Base-by-base conservation (phyloP, 1,284 basidiomycete species). In the Irpex sp. region DNA sequence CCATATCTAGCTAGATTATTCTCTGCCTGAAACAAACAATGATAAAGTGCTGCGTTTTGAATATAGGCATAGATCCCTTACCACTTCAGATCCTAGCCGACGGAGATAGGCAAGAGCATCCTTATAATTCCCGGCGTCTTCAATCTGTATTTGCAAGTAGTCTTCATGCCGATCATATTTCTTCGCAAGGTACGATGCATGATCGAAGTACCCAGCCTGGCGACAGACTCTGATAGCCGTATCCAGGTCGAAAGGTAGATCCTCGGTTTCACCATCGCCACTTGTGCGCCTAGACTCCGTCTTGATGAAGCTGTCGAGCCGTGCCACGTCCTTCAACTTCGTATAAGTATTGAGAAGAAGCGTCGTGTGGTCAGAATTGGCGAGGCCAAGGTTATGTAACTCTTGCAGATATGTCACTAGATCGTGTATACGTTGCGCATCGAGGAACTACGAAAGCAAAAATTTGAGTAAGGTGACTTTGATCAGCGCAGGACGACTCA, bases 401-500 rank as follows among this genome's bases (percentile, higher is more conserved):
- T 97, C 96, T 81, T 99, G 95, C 1, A 99, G 82, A 72, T 98
- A 99, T 1, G 91, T 93, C 14, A 94, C 95, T 57, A 99, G 88
- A 70, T 96, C 94, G 63, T 94, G 89, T 60, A 98, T 98, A 4
- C 96, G 81, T 73, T 99, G 96, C 0, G 96, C 94, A 68, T 98
- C 96, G 47, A 99, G 85, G 75, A 96, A 98, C 94, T 97, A 68
- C 19, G 18, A 6, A n/a, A 0, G 1, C 39, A 16, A 5, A 45
- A 45, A 1, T 0, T 45, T 45, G 39, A 45, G 39, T 45, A 39
- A 48, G 45, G 35, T 7, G 16, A 18, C 42, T 4, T 14, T 57
- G 14, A 57, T 23, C 21, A 33, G 48, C 55, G 5, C 5, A 36
- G 33, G 18, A 16, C n/a, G 9, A 19, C 67, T 58, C 28, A 92